Evolutionary conservation across 345 rosid genomes (phyloP).

Genomic region (Syzygium grande): DNA sequence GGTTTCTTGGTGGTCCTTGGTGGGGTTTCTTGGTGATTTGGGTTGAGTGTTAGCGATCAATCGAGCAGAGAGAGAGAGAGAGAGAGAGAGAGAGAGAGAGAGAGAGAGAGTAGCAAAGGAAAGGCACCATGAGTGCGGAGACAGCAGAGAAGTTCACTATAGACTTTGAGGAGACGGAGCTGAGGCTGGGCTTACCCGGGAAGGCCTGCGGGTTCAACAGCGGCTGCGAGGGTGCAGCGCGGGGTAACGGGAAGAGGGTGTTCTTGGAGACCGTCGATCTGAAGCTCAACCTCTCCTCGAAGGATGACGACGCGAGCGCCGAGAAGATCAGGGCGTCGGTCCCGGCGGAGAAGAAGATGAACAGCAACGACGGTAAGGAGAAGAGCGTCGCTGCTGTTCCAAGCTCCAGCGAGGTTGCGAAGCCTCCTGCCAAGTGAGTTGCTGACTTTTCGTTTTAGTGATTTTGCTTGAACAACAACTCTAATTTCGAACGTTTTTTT

Average conservation of each 20-base stretch:
- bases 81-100: not conserved
- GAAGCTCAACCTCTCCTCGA: conserved; percentile 60
- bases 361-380: conserved; percentile 21
- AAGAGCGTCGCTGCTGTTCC: conserved; percentile 1
- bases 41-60: not conserved
- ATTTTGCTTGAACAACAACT: not conserved
- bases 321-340: conserved; percentile 13
- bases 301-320: not conserved
- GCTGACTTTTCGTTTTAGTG: not conserved
- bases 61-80: not conserved
- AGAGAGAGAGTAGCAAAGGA: not conserved
- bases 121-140: conserved; percentile 5
- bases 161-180: conserved; percentile 84
- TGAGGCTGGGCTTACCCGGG: conserved; percentile 67
- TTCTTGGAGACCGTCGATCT: conserved; percentile 58
- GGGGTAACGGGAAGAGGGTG: conserved; percentile 50
- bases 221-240: conserved; percentile 14
- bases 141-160: conserved; percentile 31
- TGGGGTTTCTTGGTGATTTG: not conserved
- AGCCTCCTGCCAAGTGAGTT: conserved; percentile 62
- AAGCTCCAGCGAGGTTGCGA: conserved; percentile 16
- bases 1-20: not conserved
- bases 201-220: not conserved
- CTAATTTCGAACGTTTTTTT: not conserved
- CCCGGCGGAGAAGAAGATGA: conserved; percentile 4